Base-by-base conservation (phyloP, 2,329 filamentous ascomycete species). In the Piedraia hortae region DNA sequence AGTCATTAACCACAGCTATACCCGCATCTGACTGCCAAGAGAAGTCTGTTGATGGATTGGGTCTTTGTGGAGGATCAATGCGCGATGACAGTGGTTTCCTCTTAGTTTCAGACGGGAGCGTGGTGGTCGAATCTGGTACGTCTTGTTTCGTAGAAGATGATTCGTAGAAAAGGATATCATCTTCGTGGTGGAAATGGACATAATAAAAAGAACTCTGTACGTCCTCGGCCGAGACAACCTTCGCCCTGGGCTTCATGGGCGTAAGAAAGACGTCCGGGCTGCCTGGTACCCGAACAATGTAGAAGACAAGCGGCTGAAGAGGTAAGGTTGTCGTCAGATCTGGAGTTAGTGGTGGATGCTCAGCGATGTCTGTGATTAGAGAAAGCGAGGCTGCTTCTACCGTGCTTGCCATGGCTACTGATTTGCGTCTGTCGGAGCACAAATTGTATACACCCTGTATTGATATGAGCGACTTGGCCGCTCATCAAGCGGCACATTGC, bases 211-310 rank as follows among this genome's bases (percentile, higher is more conserved):
- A 89, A 35, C 66, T 75, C 25, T 70, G 63, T 21, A 97, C 68
- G 40, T 91, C 82, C 41, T 80, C 69, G 19, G 62, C 67, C 0
- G 77, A 88, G 30, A 97, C 75, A 28, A 77, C 82, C 43, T 85
- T 90, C 18, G 70, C 58, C 22, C 73, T 67, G 2, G 85, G 85
- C 41, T 89, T 90, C 30, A 85, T 59, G 1, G 85, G 74, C 1
- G 82, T 88, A 20, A 97, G 62, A 34, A 91, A 88, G 26, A 91
- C 60, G 55, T 91, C 82, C 66, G 67, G 64, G 30, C 73, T 89
- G 11, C 82, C 82, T 1, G 85, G 85, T 1, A 97, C 82, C 32
- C 82, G 58, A 16, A 82, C 77, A 32, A 97, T 88, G 47, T 97
- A 97, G 18, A 97, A 59, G 2, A 68, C 65, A 22, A 93, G 46